Evolutionary conservation across 176 grass and related monocot species (phyloP), one percentile per base, ranked within the genome.

Genomic region (Zoysia japonica): DNA sequence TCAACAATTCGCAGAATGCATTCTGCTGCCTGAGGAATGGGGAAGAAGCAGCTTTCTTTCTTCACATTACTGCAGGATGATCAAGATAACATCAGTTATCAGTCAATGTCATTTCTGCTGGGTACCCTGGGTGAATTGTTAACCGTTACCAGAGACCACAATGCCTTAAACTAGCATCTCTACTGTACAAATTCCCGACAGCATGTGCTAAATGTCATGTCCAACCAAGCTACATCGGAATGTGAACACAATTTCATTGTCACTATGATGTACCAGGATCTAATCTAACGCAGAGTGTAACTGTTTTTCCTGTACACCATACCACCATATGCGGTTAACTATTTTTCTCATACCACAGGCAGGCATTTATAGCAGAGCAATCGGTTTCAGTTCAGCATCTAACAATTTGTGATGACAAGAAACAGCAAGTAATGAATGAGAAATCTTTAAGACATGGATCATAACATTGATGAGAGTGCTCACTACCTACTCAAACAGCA

Each of bases 31-130:
- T 99, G 90, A 74, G 96, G 96, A 77, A 93, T 91, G 4, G 96
- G 92, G 51, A 91, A 99, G 78, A 99, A 99, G 72, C 96, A 99
- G 65, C 92, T 99, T 56, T 99, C 88, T 85, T 93, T 89, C 78
- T 99, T 99, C 15, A 75, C 86, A 82, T 99, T 99, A 79, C 92
- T 96, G 77, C 72, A 88, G 40, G 59, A 85, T 61, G 51, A 81
- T 28, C 15, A 49, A 74, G 56, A 60, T 45, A 77, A 54, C 36
- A 47, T 68, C 54, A 88, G n/a, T 17, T 15, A 82, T 19, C 19
- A 37, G 75, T 54, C 12, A 61, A 48, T 39, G 11, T 7, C 1
- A 61, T 11, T 72, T 78, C 15, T 15, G 13, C 28, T 17, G 49
- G 42, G 19, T 54, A 1, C 11, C 10, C 28, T 17, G 49, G 42